Percentiles rank a stretch among this genome's conserved stretches.
These are phyloP conservation scores for Immersiella caudata DNA, from an alignment of 495 filamentous ascomycete species.

Conservation along the genomic window DNA sequence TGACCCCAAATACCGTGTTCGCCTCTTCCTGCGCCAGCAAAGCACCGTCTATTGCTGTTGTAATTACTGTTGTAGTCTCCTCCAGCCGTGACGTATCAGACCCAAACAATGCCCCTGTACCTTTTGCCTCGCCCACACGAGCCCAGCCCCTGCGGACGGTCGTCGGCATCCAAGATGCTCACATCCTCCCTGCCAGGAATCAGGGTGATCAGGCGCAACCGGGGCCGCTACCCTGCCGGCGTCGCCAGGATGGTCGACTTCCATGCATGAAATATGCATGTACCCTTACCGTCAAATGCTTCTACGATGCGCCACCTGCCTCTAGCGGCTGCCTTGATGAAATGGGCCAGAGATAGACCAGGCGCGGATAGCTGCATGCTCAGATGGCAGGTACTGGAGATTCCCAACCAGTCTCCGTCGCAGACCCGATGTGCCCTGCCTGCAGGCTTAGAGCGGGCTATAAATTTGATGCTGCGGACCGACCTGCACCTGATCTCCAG, in stretches of 20 bases:
- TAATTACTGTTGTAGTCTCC: background rate
- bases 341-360: constrained; percentile 29
- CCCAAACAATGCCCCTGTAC: constrained; percentile 1
- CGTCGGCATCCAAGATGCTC: background rate
- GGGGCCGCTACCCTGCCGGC: constrained; percentile 23
- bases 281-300: constrained; percentile 36
- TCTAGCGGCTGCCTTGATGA: constrained; percentile 31
- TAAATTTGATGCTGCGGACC: constrained; percentile 18
- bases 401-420: constrained; percentile 23
- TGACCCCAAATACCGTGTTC: constrained; percentile 7
- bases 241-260: constrained; percentile 32
- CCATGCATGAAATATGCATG: constrained; percentile 40
- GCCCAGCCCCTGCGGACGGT: background rate
- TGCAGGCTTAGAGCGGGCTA: constrained; percentile 15
- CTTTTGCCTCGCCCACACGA: background rate
- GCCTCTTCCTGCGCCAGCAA: constrained; percentile 14
- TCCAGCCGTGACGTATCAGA: background rate
- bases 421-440: constrained; percentile 22
- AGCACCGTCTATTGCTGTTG: background rate
- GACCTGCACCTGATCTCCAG: constrained; percentile 15
- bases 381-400: constrained; percentile 31
- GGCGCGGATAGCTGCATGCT: constrained; percentile 36
- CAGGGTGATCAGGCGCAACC: constrained; percentile 12
- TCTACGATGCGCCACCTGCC: constrained; percentile 35
- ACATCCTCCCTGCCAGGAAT: background rate